Evolutionary conservation across 2,329 filamentous ascomycete species (phyloP).

Genomic region (Cercospora sp.): DNA sequence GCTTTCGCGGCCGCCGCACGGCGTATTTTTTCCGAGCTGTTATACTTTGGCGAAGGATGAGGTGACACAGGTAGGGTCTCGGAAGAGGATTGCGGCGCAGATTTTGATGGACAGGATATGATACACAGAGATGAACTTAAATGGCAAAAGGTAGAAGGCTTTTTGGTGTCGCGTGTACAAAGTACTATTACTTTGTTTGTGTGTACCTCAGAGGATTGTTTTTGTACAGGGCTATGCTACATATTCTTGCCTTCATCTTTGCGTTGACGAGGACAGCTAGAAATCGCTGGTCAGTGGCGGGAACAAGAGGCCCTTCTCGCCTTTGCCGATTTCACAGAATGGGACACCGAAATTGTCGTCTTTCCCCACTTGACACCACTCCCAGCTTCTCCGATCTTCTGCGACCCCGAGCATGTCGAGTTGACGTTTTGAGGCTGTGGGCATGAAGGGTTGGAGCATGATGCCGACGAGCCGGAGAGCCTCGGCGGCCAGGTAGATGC

Average conservation of each 20-base stretch:
- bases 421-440: conserved; percentile 68
- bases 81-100: not conserved
- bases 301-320: conserved; percentile 54
- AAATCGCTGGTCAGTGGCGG: conserved; percentile 45
- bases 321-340: conserved; percentile 44
- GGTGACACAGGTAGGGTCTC: not conserved
- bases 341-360: conserved; percentile 70
- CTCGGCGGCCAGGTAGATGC: conserved; percentile 73
- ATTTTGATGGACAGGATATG: not conserved
- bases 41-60: conserved; percentile 5
- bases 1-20: not conserved
- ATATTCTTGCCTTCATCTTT: not conserved
- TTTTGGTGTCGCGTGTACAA: not conserved
- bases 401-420: conserved; percentile 77
- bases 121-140: not conserved
- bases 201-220: not conserved
- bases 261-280: conserved; percentile 4
- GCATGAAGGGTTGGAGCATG: conserved; percentile 88
- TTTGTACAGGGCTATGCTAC: not conserved
- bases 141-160: not conserved
- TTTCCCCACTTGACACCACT: conserved; percentile 60
- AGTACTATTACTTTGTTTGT: not conserved
- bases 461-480: conserved; percentile 78
- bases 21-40: not conserved
- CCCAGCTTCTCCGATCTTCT: conserved; percentile 61